Evolutionary conservation across 148 eudicot genomes (phyloP).

Genomic region (Arctostaphylos glauca): DNA sequence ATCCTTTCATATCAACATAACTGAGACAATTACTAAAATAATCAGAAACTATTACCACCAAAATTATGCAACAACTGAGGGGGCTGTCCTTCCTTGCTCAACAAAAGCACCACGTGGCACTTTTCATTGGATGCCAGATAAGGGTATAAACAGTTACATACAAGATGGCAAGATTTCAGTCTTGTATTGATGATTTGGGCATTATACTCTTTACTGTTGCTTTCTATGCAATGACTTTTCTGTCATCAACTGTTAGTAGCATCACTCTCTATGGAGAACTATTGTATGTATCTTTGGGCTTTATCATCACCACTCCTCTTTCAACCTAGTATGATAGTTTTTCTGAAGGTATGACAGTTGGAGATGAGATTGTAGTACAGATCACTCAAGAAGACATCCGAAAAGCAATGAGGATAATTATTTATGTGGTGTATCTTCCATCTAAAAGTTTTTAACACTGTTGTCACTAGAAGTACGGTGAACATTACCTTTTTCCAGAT

Average conservation of each 20-base stretch:
- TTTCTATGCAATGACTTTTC: slow-evolving; percentile 1
- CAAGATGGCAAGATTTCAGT: too few species aligned
- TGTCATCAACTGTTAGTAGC: not conserved
- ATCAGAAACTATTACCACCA: too few species aligned
- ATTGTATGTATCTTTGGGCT: not conserved
- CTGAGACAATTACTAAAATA: too few species aligned
- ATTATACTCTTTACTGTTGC: not conserved
- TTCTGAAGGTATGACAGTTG: not conserved
- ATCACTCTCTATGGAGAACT: not conserved
- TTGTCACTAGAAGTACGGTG: not conserved
- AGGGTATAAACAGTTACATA: too few species aligned
- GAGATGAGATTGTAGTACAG: not conserved
- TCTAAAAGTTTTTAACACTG: not conserved
- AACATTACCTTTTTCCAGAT: slow-evolving; percentile 53
- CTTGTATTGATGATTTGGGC: too few species aligned
- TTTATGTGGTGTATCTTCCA: not conserved
- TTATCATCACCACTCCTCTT: not conserved
- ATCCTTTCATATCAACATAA: not conserved
- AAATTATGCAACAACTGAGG: too few species aligned
- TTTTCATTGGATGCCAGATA: too few species aligned
- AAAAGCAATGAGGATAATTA: slow-evolving; percentile 3
- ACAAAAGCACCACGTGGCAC: too few species aligned
- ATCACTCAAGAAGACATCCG: not conserved
- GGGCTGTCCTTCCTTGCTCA: too few species aligned
- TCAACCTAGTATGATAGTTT: not conserved